Evolutionary conservation across 768 basidiomycete genomes (phyloP).

Genomic region (Auricularia auricula-judae): DNA sequence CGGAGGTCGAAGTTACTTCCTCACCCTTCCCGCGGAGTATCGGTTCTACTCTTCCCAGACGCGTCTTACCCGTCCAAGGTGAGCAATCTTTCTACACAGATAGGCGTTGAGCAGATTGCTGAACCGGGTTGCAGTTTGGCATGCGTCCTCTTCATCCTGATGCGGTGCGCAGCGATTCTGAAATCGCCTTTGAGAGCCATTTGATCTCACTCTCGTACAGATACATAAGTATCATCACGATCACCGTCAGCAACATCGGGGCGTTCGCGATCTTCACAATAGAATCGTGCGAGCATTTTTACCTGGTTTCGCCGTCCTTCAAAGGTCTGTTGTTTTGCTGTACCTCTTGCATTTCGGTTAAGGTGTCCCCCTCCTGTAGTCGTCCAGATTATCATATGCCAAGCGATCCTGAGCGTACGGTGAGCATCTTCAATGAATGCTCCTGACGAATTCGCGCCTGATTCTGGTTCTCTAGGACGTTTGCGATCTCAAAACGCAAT

Average conservation of each 20-base stretch:
- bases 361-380: slow-evolving; percentile 25
- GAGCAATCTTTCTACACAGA: background rate
- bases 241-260: slow-evolving; percentile 45
- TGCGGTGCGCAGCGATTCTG: slow-evolving; percentile 25
- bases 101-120: too few species aligned
- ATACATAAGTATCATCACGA: slow-evolving; percentile 32
- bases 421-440: slow-evolving; percentile 13
- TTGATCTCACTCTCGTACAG: slow-evolving; percentile 16
- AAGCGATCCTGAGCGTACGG: slow-evolving; percentile 54
- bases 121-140: slow-evolving; percentile 22
- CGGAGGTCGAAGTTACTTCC: slow-evolving; percentile 15
- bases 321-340: slow-evolving; percentile 35
- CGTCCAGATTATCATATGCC: slow-evolving; percentile 54
- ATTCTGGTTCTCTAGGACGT: slow-evolving; percentile 28
- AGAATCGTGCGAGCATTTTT: slow-evolving; percentile 36
- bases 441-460: background rate
- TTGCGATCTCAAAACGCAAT: slow-evolving; percentile 44
- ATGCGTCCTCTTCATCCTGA: slow-evolving; percentile 34
- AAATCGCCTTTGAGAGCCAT: background rate
- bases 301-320: slow-evolving; percentile 41
- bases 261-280: slow-evolving; percentile 45
- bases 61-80: slow-evolving; percentile 19
- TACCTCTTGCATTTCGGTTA: too few species aligned
- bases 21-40: slow-evolving; percentile 22
- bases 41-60: slow-evolving; percentile 23